A percentile compares a stretch with the other conserved stretches of the same genome.
These are phyloP conservation scores for Leptosphaerulina australis DNA, from an alignment of 2,329 filamentous ascomycete genomes.

Conservation along the genomic window DNA sequence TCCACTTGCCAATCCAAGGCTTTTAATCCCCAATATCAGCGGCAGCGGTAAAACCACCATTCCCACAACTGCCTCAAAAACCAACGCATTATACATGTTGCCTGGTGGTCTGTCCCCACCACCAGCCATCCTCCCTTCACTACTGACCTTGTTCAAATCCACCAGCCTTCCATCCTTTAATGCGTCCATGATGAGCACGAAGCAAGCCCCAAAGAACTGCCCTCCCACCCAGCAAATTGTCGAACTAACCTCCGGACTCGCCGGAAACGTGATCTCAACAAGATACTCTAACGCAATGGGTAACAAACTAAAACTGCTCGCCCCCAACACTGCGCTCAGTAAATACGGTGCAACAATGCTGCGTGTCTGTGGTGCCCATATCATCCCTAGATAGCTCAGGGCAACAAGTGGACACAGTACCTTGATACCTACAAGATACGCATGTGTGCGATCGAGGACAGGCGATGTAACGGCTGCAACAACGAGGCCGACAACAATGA, in stretches of 20 bases:
- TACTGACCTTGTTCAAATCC: slow-evolving; percentile 38
- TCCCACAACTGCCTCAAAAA: slow-evolving; percentile 79
- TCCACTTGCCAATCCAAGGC: slow-evolving; percentile 61
- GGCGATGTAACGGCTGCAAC: slow-evolving; percentile 77
- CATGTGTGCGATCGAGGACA: slow-evolving; percentile 82
- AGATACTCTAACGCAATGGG: slow-evolving; percentile 87
- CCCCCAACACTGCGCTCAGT: slow-evolving; percentile 77
- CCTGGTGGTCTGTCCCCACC: slow-evolving; percentile 58
- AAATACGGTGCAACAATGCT: slow-evolving; percentile 72
- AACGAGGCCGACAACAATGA: slow-evolving; percentile 88
- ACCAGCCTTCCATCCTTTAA: slow-evolving; percentile 57
- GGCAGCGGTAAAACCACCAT: slow-evolving; percentile 70
- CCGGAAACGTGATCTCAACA: slow-evolving; percentile 84
- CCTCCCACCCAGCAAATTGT: slow-evolving; percentile 86
- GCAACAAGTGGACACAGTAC: slow-evolving; percentile 75
- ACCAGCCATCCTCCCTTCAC: slow-evolving; percentile 29
- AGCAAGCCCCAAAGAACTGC: slow-evolving; percentile 82
- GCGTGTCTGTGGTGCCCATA: slow-evolving; percentile 76
- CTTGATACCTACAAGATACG: slow-evolving; percentile 75
- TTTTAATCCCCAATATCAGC: slow-evolving; percentile 66
- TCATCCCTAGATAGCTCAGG: slow-evolving; percentile 73
- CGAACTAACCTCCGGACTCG: slow-evolving; percentile 82
- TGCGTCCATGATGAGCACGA: slow-evolving; percentile 82
- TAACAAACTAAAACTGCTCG: slow-evolving; percentile 77
- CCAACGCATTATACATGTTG: slow-evolving; percentile 75